Evolutionary conservation across 2,329 filamentous ascomycete species (phyloP).

Genomic region (Cordyceps pruinosa): DNA sequence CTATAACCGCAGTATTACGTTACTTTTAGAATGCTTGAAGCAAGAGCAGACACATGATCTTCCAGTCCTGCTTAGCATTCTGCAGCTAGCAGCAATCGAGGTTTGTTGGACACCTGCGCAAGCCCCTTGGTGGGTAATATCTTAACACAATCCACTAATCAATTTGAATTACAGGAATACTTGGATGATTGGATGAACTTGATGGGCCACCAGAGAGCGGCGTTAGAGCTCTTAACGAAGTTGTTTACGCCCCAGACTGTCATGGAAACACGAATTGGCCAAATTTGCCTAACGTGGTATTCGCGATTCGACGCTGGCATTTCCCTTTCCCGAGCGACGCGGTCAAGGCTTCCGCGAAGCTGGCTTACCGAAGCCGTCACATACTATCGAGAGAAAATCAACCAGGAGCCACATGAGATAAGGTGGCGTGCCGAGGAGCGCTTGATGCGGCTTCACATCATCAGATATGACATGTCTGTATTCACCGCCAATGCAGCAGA

Average conservation of each 20-base stretch:
- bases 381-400: slow-evolving; percentile 54
- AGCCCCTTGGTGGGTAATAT: not conserved
- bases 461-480: slow-evolving; percentile 73
- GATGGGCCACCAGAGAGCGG: slow-evolving; percentile 86
- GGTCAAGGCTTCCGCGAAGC: slow-evolving; percentile 63
- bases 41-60: slow-evolving; percentile 64
- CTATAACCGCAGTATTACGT: slow-evolving; percentile 79
- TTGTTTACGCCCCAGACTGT: slow-evolving; percentile 72
- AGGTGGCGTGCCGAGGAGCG: slow-evolving; percentile 61
- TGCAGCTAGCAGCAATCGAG: slow-evolving; percentile 91
- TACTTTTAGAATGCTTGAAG: slow-evolving; percentile 65
- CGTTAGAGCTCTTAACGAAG: slow-evolving; percentile 69
- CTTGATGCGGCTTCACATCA: slow-evolving; percentile 59
- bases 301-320: slow-evolving; percentile 80
- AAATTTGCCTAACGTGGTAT: slow-evolving; percentile 82
- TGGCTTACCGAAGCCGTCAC: slow-evolving; percentile 67
- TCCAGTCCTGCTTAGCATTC: slow-evolving; percentile 73
- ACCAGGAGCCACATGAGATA: slow-evolving; percentile 54
- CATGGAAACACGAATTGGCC: slow-evolving; percentile 61
- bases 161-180: slow-evolving; percentile 61
- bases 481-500: slow-evolving; percentile 64
- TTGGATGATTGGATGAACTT: slow-evolving; percentile 94
- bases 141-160: not conserved
- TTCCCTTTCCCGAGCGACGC: slow-evolving; percentile 73
- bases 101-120: slow-evolving; percentile 40